A percentile compares a stretch with the other conserved stretches of the same genome.
phyloP scores from a whole-genome alignment of 2,329 filamentous ascomycete genomes.

The Fusarium gaditjirri region DNA sequence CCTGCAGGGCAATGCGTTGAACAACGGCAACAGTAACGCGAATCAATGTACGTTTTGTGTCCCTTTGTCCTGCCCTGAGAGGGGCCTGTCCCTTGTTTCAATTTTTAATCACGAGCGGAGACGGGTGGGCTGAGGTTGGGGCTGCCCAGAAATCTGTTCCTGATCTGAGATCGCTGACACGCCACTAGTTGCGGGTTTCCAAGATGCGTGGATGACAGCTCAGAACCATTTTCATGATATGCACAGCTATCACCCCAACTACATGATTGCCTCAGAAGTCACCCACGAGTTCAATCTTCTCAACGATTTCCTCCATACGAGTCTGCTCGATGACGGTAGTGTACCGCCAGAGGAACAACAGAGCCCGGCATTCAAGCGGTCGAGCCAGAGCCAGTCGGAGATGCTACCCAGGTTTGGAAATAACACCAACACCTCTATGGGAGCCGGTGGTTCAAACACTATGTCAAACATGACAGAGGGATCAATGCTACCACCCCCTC shows the following conservation, averaged over 20 bases:
- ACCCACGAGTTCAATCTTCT: slow-evolving; percentile 96
- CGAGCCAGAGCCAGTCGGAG: slow-evolving; percentile 57
- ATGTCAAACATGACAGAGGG: slow-evolving; percentile 43
- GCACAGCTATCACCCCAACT: slow-evolving; percentile 92
- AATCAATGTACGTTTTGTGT: slow-evolving; percentile 75
- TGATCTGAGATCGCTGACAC: slow-evolving; percentile 43
- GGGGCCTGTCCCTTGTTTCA: slow-evolving; percentile 35
- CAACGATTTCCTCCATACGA: slow-evolving; percentile 95
- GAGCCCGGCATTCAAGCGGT: slow-evolving; percentile 55
- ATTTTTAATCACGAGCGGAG: slow-evolving; percentile 42
- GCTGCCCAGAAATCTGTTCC: slow-evolving; percentile 32
- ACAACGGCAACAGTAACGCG: slow-evolving; percentile 67
- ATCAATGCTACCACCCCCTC: slow-evolving; percentile 61
- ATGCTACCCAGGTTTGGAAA: slow-evolving; percentile 62
- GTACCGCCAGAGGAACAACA: slow-evolving; percentile 75
- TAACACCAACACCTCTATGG: slow-evolving; percentile 46
- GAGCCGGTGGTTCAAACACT: slow-evolving; percentile 36
- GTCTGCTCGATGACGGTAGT: slow-evolving; percentile 84
- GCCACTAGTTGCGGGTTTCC: slow-evolving; percentile 77
- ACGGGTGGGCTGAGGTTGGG: slow-evolving; percentile 38
- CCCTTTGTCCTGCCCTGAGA: slow-evolving; percentile 36
- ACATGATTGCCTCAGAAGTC: slow-evolving; percentile 92
- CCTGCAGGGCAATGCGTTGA: slow-evolving; percentile 68
- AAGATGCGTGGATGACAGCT: slow-evolving; percentile 81
- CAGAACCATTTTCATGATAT: slow-evolving; percentile 87